Percentiles rank a stretch among this genome's conserved stretches.
Conservation (phyloP, 306 rosid species). For the Rosa chinensis region DNA sequence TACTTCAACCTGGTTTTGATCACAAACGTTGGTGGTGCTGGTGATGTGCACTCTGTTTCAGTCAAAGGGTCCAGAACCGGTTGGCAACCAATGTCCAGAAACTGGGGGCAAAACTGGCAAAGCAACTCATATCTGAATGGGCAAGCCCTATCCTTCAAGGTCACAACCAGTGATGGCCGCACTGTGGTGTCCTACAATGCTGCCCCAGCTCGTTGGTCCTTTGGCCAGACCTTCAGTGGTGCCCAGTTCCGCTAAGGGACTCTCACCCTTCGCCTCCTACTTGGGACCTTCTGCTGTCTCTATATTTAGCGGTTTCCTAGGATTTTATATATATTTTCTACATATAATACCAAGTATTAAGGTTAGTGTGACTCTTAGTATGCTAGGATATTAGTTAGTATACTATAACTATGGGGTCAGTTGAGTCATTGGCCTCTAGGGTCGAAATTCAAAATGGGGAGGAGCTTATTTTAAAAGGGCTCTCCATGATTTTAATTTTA, state of each 20-base stretch:
- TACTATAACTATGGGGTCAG: slow-evolving; percentile 40
- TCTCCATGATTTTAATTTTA: slow-evolving; percentile 37
- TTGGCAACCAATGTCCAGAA: slow-evolving; percentile 89
- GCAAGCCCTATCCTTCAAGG: slow-evolving; percentile 85
- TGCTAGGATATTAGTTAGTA: slow-evolving; percentile 82
- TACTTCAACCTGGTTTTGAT: slow-evolving; percentile 89
- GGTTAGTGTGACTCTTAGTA: slow-evolving; percentile 50
- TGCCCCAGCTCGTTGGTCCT: slow-evolving; percentile 86
- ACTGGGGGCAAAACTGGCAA: slow-evolving; percentile 99
- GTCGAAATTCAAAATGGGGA: slow-evolving; percentile 28
- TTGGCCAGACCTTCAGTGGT: slow-evolving; percentile 90
- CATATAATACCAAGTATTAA: not conserved
- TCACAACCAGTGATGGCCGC: slow-evolving; percentile 79
- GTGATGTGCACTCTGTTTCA: slow-evolving; percentile 77
- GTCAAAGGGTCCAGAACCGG: slow-evolving; percentile 81
- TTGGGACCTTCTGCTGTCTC: not conserved
- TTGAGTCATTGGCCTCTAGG: slow-evolving; percentile 28
- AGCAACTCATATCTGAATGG: slow-evolving; percentile 89
- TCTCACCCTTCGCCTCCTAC: not conserved
- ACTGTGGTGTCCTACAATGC: slow-evolving; percentile 67
- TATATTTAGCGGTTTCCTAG: slow-evolving; percentile 14
- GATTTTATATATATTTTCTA: slow-evolving; percentile 4
- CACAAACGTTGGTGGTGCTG: slow-evolving; percentile 98
- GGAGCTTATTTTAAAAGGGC: slow-evolving; percentile 76
- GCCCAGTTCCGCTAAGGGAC: slow-evolving; percentile 66